These are phyloP conservation scores for Tuber brumale DNA, from an alignment of 495 filamentous ascomycete genomes.

Conservation along the genomic window DNA sequence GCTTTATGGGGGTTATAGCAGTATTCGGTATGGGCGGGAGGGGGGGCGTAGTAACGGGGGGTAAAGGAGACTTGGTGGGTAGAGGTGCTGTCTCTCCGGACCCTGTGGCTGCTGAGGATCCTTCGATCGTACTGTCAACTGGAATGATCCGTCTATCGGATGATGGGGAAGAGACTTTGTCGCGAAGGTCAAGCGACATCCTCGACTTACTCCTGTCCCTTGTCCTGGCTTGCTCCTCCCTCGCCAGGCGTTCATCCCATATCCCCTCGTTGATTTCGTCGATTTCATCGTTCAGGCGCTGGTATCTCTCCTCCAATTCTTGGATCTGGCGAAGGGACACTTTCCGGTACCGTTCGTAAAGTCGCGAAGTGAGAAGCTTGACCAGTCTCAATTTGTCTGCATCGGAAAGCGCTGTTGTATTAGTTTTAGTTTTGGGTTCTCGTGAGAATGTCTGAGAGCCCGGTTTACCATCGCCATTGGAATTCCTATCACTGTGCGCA, in stretches of 20 bases:
- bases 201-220: constrained; percentile 36
- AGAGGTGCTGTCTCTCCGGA: not conserved
- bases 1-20: not conserved
- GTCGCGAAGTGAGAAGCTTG: constrained; percentile 53
- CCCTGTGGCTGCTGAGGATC: not conserved
- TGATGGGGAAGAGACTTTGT: constrained; percentile 10
- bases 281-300: constrained; percentile 59
- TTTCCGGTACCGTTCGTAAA: constrained; percentile 69
- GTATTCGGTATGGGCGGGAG: not conserved
- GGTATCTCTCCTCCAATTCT: constrained; percentile 65
- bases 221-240: constrained; percentile 42
- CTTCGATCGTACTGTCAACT: not conserved
- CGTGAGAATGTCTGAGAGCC: constrained; percentile 27
- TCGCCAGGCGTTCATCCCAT: constrained; percentile 46
- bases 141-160: constrained; percentile 8
- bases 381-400: constrained; percentile 25
- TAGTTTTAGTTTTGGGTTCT: constrained; percentile 35
- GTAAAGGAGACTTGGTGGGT: not conserved
- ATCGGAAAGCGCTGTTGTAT: constrained; percentile 24
- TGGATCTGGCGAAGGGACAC: constrained; percentile 61
- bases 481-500: constrained; percentile 37
- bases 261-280: constrained; percentile 58
- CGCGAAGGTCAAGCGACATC: constrained; percentile 16
- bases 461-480: constrained; percentile 36
- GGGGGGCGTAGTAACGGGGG: not conserved